phyloP scores from a whole-genome alignment of 768 basidiomycete species.

The Termitomyces bulborhizus region DNA sequence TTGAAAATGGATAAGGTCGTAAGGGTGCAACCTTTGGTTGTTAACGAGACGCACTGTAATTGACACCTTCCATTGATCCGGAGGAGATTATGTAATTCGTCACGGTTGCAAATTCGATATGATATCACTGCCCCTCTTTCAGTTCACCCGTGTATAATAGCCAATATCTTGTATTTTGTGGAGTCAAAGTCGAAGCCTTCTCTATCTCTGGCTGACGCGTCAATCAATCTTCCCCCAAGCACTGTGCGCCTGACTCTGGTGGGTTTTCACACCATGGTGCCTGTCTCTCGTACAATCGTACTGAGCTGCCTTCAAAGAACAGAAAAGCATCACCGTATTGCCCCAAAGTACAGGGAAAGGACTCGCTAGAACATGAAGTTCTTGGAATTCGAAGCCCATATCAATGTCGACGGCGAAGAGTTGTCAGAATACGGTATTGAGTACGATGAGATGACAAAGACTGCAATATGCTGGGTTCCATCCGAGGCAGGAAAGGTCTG shows the following conservation, averaged over 20 bases:
- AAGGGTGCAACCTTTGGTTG: too few relatives aligned
- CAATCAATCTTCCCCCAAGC: too few relatives aligned
- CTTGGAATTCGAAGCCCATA: slow-evolving; percentile 7
- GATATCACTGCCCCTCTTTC: too few relatives aligned
- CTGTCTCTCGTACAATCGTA: neutral
- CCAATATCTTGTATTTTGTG: too few relatives aligned
- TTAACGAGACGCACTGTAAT: too few relatives aligned
- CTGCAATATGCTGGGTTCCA: slow-evolving; percentile 16
- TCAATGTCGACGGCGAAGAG: slow-evolving; percentile 9
- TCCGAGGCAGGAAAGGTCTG: slow-evolving; percentile 19
- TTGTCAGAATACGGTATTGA: slow-evolving; percentile 12
- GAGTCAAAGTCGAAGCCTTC: too few relatives aligned
- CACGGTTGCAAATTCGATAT: too few relatives aligned
- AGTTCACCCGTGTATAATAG: neutral
- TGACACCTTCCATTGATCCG: too few relatives aligned
- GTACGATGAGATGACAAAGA: slow-evolving; percentile 1
- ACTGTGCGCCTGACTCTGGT: neutral
- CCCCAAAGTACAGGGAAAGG: neutral
- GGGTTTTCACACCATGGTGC: neutral
- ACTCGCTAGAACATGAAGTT: neutral
- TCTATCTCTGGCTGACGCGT: neutral
- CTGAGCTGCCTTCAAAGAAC: neutral
- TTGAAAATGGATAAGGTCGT: too few relatives aligned
- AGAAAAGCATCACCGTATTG: neutral
- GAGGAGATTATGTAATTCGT: too few relatives aligned